Conservation (phyloP, 305 asterid species). For the Fraxinus angustifolia region DNA sequence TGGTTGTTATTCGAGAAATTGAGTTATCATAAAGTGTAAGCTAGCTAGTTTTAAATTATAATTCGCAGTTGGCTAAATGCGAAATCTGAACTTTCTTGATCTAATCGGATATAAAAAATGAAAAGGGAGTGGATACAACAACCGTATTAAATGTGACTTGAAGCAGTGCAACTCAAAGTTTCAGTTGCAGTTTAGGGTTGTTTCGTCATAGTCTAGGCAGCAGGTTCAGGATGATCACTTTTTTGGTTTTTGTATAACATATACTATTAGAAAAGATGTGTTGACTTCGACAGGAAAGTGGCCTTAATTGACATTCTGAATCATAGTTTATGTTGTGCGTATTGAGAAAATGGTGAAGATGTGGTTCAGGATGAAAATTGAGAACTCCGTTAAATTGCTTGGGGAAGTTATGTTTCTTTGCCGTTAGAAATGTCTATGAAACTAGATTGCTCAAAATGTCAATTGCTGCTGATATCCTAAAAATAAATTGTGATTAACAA, state of each 20-base stretch:
- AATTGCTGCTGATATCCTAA: not conserved
- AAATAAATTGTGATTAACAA: not conserved
- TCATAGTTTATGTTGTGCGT: not conserved
- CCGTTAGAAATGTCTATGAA: not conserved
- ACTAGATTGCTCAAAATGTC: not conserved
- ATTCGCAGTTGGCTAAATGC: not conserved
- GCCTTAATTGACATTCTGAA: not conserved
- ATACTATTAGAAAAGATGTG: not conserved
- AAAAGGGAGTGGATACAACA: not conserved
- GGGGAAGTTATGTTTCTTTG: not conserved
- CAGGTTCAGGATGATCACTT: not conserved
- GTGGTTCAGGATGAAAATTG: no score
- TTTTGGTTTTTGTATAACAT: not conserved
- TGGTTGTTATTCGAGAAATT: not conserved
- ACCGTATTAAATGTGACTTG: not conserved
- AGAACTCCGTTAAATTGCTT: no score
- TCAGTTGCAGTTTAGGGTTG: not conserved
- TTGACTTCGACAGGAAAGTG: not conserved
- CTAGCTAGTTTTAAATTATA: not conserved
- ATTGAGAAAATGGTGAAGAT: no score
- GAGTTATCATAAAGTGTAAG: not conserved
- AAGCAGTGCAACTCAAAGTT: not conserved
- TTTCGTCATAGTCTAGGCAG: not conserved
- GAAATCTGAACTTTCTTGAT: not conserved
- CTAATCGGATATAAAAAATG: not conserved